These are phyloP conservation scores for Aspergillus coremiiformis DNA, from an alignment of 495 filamentous ascomycete species.

Conservation along the genomic window DNA sequence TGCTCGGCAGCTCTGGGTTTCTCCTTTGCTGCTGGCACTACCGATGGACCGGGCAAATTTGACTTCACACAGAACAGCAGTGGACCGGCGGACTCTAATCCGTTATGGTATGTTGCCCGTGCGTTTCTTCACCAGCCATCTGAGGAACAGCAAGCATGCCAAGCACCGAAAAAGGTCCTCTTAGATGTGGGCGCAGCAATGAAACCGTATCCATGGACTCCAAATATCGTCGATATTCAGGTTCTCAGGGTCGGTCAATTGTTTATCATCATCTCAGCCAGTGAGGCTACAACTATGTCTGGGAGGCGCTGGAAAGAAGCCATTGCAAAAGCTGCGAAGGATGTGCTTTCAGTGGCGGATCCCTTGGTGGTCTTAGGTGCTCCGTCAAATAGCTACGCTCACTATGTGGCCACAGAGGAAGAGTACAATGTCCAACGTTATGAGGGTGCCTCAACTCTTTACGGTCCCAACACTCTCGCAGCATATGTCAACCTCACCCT, in stretches of 20 bases:
- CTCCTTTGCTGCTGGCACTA: slow-evolving; percentile 90
- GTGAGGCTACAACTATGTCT: slow-evolving; percentile 93
- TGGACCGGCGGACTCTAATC: slow-evolving; percentile 63
- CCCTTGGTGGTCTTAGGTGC: slow-evolving; percentile 85
- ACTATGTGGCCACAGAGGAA: slow-evolving; percentile 90
- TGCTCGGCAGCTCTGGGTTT: slow-evolving; percentile 92
- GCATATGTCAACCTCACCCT: slow-evolving; percentile 85
- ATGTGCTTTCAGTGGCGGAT: slow-evolving; percentile 39
- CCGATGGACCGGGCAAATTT: slow-evolving; percentile 86
- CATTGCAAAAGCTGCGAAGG: slow-evolving; percentile 50
- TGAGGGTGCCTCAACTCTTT: slow-evolving; percentile 91
- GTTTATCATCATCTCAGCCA: slow-evolving; percentile 77
- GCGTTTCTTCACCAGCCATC: slow-evolving; percentile 64
- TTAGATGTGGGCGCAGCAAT: slow-evolving; percentile 80
- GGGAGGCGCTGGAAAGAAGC: slow-evolving; percentile 85
- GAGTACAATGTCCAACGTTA: slow-evolving; percentile 89
- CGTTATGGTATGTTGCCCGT: slow-evolving; percentile 74
- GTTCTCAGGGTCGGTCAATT: slow-evolving; percentile 81
- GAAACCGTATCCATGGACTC: slow-evolving; percentile 79
- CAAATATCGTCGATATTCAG: slow-evolving; percentile 92
- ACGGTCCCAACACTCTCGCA: slow-evolving; percentile 84
- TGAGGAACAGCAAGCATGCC: slow-evolving; percentile 67
- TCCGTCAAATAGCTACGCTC: slow-evolving; percentile 90
- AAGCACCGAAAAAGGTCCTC: slow-evolving; percentile 78
- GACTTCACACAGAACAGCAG: slow-evolving; percentile 88